phyloP scores from a whole-genome alignment of 78 protist genomes.

The Goniomonas avonlea region DNA sequence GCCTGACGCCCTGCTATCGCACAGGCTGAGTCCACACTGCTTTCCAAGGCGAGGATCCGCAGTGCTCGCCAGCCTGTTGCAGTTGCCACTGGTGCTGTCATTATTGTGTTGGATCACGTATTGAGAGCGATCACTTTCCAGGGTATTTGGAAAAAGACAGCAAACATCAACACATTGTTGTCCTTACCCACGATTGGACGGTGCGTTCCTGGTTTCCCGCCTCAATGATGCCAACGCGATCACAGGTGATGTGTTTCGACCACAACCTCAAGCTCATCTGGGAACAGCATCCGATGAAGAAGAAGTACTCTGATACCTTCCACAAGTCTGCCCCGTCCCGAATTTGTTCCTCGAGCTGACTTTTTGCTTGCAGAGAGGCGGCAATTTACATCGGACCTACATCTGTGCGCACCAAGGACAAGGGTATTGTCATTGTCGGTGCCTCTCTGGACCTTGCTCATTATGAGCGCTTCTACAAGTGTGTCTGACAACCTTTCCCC shows the following conservation, averaged over 20 bases:
- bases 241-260: not conserved
- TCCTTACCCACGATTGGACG: not conserved
- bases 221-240: not conserved
- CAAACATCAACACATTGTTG: not conserved
- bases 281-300: not conserved
- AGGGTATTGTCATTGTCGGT: not conserved
- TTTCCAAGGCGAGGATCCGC: not conserved
- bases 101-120: not conserved
- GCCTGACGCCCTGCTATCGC: no score
- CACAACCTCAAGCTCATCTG: not conserved
- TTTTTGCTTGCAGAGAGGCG: no score
- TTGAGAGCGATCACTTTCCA: no score
- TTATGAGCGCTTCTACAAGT: not conserved
- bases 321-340: not conserved
- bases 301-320: not conserved
- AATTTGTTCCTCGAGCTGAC: not conserved
- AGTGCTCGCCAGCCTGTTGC: not conserved
- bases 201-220: not conserved
- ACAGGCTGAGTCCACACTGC: conserved; percentile 12
- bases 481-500: no score
- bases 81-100: not conserved
- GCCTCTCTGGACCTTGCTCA: not conserved
- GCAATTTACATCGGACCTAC: not conserved
- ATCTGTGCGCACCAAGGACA: not conserved
- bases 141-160: no score